Evolutionary conservation across 2,329 filamentous ascomycete genomes (phyloP).

Genomic region (Botrytis cinerea): DNA sequence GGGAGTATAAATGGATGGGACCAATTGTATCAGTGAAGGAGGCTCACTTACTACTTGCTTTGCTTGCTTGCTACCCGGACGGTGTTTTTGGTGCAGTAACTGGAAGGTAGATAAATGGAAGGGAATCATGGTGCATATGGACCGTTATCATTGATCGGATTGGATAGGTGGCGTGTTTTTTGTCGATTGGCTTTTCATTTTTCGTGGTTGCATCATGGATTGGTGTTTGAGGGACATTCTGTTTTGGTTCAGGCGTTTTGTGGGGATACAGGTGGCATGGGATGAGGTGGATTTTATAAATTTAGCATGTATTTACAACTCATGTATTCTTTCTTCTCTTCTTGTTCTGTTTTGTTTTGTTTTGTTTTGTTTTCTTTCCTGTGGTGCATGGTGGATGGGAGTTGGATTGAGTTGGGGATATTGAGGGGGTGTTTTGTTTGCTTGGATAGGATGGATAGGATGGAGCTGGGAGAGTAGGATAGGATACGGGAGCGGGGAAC

Average conservation of each 20-base stretch:
- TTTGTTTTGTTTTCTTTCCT: not conserved
- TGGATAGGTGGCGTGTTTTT: slow-evolving; percentile 10
- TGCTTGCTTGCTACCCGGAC: slow-evolving; percentile 14
- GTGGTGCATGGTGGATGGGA: not conserved
- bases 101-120: slow-evolving; percentile 16
- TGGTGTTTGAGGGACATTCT: not conserved
- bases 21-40: slow-evolving; percentile 6
- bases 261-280: not conserved
- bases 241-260: not conserved
- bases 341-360: not conserved
- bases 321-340: slow-evolving; percentile 17
- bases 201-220: slow-evolving; percentile 1
- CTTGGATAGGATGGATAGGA: not conserved
- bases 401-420: not conserved
- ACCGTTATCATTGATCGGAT: slow-evolving; percentile 8
- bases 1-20: slow-evolving; percentile 15
- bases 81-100: slow-evolving; percentile 22
- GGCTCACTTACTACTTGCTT: slow-evolving; percentile 11
- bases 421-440: not conserved
- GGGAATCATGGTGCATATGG: slow-evolving; percentile 22
- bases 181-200: not conserved
- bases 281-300: not conserved
- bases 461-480: not conserved
- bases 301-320: slow-evolving; percentile 10
- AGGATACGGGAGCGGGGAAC: not conserved